phyloP scores from a whole-genome alignment of 2,329 filamentous ascomycete genomes.

The Myrmaecium sp. region DNA sequence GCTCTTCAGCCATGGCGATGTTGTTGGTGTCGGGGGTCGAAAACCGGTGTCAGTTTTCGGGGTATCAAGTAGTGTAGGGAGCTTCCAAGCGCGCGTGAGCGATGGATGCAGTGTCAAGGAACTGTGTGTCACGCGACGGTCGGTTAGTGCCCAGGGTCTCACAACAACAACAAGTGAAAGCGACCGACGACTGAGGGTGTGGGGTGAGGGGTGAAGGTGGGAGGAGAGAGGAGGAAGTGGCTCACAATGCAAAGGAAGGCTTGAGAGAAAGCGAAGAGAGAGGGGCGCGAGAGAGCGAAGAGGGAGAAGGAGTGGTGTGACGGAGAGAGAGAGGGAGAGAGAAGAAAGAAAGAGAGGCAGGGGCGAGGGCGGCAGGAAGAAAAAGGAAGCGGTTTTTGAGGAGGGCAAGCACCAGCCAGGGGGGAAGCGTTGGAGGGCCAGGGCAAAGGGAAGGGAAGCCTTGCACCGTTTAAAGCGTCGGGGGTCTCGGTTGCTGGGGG shows the following conservation, averaged over 20 bases:
- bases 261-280: constrained; percentile 9
- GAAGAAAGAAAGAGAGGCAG: constrained; percentile 11
- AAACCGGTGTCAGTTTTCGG: neutral
- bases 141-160: constrained; percentile 9
- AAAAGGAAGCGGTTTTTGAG: too few species aligned
- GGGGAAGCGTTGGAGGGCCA: too few species aligned
- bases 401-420: too few species aligned
- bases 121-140: constrained; percentile 5
- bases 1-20: constrained; percentile 53
- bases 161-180: constrained; percentile 11
- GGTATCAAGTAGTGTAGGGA: too few species aligned
- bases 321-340: constrained; percentile 13
- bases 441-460: too few species aligned
- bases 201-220: constrained; percentile 11
- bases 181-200: constrained; percentile 18
- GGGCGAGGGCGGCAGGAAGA: too few species aligned
- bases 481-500: too few species aligned
- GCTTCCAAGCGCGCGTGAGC: neutral
- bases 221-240: constrained; percentile 13
- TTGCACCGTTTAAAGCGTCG: too few species aligned
- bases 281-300: too few species aligned
- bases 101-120: constrained; percentile 2
- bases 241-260: constrained; percentile 13
- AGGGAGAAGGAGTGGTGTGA: constrained; percentile 15
- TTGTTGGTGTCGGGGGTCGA: constrained; percentile 5